Evolutionary conservation across 495 filamentous ascomycete species (phyloP), one percentile per base, ranked within the genome.

Genomic region (Collariella sp.): DNA sequence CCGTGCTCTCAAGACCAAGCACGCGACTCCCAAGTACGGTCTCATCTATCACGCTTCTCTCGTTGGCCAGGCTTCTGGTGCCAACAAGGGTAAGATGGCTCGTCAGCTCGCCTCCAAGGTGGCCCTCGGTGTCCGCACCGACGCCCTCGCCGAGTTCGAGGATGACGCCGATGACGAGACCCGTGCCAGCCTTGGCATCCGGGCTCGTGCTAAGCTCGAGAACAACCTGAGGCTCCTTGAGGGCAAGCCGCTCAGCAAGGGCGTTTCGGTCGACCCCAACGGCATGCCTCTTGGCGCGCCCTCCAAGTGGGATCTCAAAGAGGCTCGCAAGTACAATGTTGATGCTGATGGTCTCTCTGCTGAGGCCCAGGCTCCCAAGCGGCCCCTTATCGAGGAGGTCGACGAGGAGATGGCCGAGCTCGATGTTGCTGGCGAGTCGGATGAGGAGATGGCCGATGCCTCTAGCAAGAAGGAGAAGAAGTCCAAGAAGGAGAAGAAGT

Each of bases 1-100:
- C 82, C 83, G 93, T 57, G 93, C 93, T 18, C 75, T 99, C 55
- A 99, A 99, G 79, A 99, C 94, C 16, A 99, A 99, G 77, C 93
- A 97, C 69, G 89, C 97, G 65, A 99, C 93, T 12, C 93, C 93
- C 59, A 99, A 99, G 75, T 99, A 99, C 62, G 93, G 93, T 77
- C 81, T 98, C 59, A 95, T 97, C 70, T 99, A 96, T 75, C 94
- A 99, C 71, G 91, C 93, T 18, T 96, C 90, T 23, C 77, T 99
- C 29, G 88, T 99, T 45, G 93, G 93, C 41, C 93, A 99, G 73
- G 91, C 94, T 22, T 91, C 87, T 23, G 93, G 94, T 58, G 87
- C 85, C 74, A 97, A 97, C 75, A 99, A 99, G 84, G 93, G 93
- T 60, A 99, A 99, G 77, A 95, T 99, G 66, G 93, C 93, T 13